Percentiles rank a stretch among this genome's conserved stretches.
Conservation (phyloP, 148 eudicot species). For the Diospyros kaki region DNA sequence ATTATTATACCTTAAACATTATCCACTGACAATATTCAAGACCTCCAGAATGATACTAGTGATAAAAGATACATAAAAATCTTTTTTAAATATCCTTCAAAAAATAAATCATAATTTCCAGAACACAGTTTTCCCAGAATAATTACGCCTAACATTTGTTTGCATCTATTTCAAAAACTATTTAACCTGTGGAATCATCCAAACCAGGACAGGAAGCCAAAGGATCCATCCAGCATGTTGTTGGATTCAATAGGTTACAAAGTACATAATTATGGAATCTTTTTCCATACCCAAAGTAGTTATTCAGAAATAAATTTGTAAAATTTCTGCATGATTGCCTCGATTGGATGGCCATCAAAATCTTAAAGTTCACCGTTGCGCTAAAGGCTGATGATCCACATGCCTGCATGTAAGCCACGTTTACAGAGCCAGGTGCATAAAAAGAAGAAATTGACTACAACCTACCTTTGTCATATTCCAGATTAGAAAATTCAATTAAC, state of each 20-base stretch:
- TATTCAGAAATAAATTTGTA: neutral
- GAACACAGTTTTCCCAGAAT: neutral
- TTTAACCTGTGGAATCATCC: neutral
- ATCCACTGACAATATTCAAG: neutral
- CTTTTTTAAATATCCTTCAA: neutral
- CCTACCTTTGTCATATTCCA: neutral
- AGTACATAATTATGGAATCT: neutral
- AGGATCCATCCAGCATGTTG: neutral
- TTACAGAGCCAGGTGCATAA: constrained; percentile 5
- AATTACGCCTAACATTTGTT: neutral
- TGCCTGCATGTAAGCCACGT: constrained; percentile 19
- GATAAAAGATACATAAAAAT: neutral
- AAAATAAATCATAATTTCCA: neutral
- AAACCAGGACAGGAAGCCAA: constrained; percentile 1
- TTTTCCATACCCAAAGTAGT: neutral
- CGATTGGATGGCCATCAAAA: constrained; percentile 4
- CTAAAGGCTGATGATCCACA: constrained; percentile 5
- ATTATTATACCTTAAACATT: neutral
- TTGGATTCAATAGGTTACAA: neutral
- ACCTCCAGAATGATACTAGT: neutral
- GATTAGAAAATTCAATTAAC: neutral
- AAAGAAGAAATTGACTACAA: constrained; percentile 15
- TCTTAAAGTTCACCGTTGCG: neutral
- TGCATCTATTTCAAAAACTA: neutral
- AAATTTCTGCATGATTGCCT: neutral